These are phyloP conservation scores for Cryphonectria japonica DNA, from an alignment of 2,329 filamentous ascomycete genomes.

Conservation along the genomic window DNA sequence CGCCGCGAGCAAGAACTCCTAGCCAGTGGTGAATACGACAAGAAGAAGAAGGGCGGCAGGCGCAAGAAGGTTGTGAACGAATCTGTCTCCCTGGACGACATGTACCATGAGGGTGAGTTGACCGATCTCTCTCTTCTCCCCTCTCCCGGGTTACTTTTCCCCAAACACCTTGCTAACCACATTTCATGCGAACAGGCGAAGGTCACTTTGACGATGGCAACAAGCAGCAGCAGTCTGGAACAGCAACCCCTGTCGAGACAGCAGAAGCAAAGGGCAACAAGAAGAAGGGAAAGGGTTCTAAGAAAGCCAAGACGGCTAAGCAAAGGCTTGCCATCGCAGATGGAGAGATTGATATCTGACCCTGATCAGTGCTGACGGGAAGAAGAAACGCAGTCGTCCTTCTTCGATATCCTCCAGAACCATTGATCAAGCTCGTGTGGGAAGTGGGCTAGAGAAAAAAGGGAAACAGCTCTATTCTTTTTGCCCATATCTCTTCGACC, in stretches of 20 bases:
- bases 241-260: conserved; percentile 76
- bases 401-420: background rate
- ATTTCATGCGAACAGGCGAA: conserved; percentile 67
- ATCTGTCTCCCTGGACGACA: conserved; percentile 79
- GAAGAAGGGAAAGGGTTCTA: conserved; percentile 58
- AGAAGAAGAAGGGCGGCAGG: conserved; percentile 66
- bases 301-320: conserved; percentile 71
- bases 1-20: conserved; percentile 86
- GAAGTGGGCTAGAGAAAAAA: background rate
- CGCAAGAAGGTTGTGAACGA: conserved; percentile 48
- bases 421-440: background rate
- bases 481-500: background rate
- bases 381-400: background rate
- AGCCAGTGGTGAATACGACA: conserved; percentile 70
- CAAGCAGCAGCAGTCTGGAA: conserved; percentile 75
- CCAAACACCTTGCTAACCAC: conserved; percentile 37
- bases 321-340: conserved; percentile 71
- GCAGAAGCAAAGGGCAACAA: conserved; percentile 55
- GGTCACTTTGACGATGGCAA: conserved; percentile 88
- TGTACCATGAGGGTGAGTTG: conserved; percentile 96
- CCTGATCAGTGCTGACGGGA: background rate
- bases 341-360: conserved; percentile 49
- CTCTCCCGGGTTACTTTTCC: background rate
- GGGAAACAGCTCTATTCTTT: background rate
- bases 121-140: background rate